Evolutionary conservation across 768 basidiomycete species (phyloP).

Genomic region (Rhizopogon vinicolor): DNA sequence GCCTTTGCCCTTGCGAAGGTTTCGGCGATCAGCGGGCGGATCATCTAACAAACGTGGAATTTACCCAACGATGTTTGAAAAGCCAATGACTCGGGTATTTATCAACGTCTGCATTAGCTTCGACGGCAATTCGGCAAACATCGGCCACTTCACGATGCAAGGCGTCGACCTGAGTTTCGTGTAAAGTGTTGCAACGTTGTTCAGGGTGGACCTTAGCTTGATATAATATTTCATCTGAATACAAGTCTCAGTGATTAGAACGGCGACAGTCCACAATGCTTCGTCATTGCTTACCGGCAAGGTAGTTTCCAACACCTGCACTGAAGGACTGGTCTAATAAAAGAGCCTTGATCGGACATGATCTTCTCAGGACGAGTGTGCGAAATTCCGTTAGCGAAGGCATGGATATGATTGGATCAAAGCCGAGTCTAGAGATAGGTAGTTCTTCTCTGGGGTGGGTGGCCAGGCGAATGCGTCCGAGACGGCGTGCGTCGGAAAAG

Average conservation of each 20-base stretch:
- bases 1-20: slow-evolving; percentile 45
- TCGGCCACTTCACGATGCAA: slow-evolving; percentile 50
- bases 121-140: slow-evolving; percentile 58
- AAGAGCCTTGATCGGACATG: slow-evolving; percentile 70
- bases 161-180: slow-evolving; percentile 40
- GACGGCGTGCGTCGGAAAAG: slow-evolving; percentile 67
- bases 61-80: slow-evolving; percentile 66
- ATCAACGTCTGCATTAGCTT: slow-evolving; percentile 62
- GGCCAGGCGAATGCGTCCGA: slow-evolving; percentile 66
- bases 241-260: background rate
- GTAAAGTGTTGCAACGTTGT: slow-evolving; percentile 54
- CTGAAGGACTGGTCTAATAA: slow-evolving; percentile 77
- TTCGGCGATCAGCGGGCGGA: slow-evolving; percentile 12
- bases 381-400: slow-evolving; percentile 51
- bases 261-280: background rate
- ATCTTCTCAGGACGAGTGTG: slow-evolving; percentile 42
- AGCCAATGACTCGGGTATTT: slow-evolving; percentile 68
- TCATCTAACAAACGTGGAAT: background rate
- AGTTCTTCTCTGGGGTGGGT: slow-evolving; percentile 53
- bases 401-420: slow-evolving; percentile 74
- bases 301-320: slow-evolving; percentile 81
- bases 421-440: slow-evolving; percentile 69
- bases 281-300: slow-evolving; percentile 49
- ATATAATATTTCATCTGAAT: slow-evolving; percentile 66
- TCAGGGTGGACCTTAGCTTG: slow-evolving; percentile 73